These are phyloP conservation scores for Thermoascus crustaceus DNA, from an alignment of 2,329 filamentous ascomycete species.

Conservation along the genomic window DNA sequence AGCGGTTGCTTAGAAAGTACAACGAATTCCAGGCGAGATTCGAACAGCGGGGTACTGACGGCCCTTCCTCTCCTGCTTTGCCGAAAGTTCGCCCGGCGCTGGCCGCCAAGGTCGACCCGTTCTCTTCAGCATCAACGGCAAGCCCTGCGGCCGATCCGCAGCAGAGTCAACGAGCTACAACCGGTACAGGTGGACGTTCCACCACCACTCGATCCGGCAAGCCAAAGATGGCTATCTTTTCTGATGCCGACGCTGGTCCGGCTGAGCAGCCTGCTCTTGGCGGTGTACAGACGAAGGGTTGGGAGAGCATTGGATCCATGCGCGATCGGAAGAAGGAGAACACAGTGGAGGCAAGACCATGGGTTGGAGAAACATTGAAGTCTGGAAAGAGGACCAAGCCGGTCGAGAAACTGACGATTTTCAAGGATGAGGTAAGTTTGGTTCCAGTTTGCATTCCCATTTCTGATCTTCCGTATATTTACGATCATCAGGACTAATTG, in stretches of 20 bases:
- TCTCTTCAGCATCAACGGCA: constrained; percentile 47
- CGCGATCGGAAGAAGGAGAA: constrained; percentile 94
- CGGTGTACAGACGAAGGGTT: constrained; percentile 60
- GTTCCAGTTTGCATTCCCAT: constrained; percentile 25
- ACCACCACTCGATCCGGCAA: constrained; percentile 60
- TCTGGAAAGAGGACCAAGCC: constrained; percentile 72
- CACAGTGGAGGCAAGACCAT: constrained; percentile 72
- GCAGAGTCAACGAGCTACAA: constrained; percentile 47
- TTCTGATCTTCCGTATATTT: constrained; percentile 59
- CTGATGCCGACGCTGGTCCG: constrained; percentile 58
- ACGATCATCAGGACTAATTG: constrained; percentile 96
- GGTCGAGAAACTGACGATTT: constrained; percentile 77
- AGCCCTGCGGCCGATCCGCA: constrained; percentile 57
- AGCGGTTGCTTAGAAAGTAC: constrained; percentile 80
- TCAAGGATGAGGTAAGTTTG: constrained; percentile 87
- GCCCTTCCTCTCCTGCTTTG: constrained; percentile 78
- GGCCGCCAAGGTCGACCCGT: constrained; percentile 78
- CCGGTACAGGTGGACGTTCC: constrained; percentile 39
- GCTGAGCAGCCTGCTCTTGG: constrained; percentile 49
- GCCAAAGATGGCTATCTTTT: constrained; percentile 85
- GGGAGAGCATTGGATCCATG: constrained; percentile 85
- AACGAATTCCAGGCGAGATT: constrained; percentile 79
- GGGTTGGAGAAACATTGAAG: constrained; percentile 85
- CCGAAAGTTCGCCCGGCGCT: constrained; percentile 75
- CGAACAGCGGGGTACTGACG: constrained; percentile 54